Base-by-base conservation (phyloP, 768 basidiomycete species). In the Rhizopogon sp. region DNA sequence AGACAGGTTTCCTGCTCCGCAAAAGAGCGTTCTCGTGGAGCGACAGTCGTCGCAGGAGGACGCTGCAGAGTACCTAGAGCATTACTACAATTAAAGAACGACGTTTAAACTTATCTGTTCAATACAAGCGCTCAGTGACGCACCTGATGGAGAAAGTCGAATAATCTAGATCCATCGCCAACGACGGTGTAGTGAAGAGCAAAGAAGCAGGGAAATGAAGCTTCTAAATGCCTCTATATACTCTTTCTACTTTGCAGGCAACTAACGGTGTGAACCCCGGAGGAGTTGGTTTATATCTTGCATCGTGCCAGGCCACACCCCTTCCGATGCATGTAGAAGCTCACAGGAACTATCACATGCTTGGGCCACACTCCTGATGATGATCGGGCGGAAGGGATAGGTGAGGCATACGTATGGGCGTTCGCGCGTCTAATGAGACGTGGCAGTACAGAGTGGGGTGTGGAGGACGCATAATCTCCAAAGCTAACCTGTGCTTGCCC, bases 181-280 rank as follows among this genome's bases (percentile, higher is more conserved):
- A 6, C 33, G 22, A 35, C 47, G 20, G 47, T 22, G 33, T 37
- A 37, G 46, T 47, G 46, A 47, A 46, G 45, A 46, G 45, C 31
- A 17, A 49, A 37, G 47, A 49, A 49, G 47, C 47, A 5, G 47
- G 47, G 47, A 49, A 49, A 49, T 49, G 47, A 49, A 49, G 35
- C 47, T 49, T 49, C 39, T 40, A 40, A n/a, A n/a, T 17, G 39
- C n/a, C 11, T 40, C 47, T 49, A 49, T 49, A 49, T 49, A 22
- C 46, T 35, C 33, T 20, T 49, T 47, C 33, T 35, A 10, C 33
- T 40, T n/a, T 17, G 16, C 39, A n/a, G n/a, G n/a, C 2, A 37
- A 14, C 20, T 49, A 25, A 25, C 25, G 25, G 35, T 49, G 47
- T 37, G 20, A 37, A 49, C 47, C 47, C 47, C 47, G 25, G 20